Base-by-base conservation (phyloP, 2,329 filamentous ascomycete genomes). In the Fusarium coicis region DNA sequence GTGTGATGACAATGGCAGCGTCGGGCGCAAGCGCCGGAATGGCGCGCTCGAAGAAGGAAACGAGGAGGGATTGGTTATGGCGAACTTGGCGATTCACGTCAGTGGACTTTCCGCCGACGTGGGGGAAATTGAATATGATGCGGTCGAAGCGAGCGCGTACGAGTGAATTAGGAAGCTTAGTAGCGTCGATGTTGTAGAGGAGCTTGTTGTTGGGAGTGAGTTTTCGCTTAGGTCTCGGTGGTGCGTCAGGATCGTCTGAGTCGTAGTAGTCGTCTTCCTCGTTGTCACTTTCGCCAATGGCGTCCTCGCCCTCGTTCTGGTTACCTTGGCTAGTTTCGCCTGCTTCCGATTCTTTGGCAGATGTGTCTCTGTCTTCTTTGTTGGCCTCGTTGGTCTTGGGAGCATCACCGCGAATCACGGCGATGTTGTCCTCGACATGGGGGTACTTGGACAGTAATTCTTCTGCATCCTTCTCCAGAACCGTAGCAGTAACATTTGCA, bases 111-210 rank as follows among this genome's bases (percentile, higher is more conserved):
- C 96, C 96, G 72, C 96, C 96, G 7, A 97, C 93, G 84, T 99
- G 96, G 40, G 96, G 96, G 82, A 99, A 99, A 86, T 98, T 97
- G 89, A 98, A 99, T 74, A 96, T 87, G 70, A 98, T 92, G 63
- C 90, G 88, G 81, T 97, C 91, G 87, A 93, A 95, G 68, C 79
- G 74, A 34, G 82, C 81, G 44, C 79, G 80, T 69, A 77, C 73
- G 76, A 86, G 87, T n/a, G 79, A 76, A 37, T 85, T 80, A 34
- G 85, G 85, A 79, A 92, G 87, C 66, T 82, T 92, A 47, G 87
- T 90, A 3, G 92, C 93, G 81, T 95, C 93, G 71, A 95, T 84
- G 60, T 83, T 83, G 84, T 90, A 93, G 40, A 89, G 80, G 2
- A 94, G 73, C 55, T 77, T 79, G 78, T 81, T 82, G 62, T 76